These are phyloP conservation scores for Chlorella sorokiniana DNA, from an alignment of 139 green algal genomes.

Conservation along the genomic window DNA sequence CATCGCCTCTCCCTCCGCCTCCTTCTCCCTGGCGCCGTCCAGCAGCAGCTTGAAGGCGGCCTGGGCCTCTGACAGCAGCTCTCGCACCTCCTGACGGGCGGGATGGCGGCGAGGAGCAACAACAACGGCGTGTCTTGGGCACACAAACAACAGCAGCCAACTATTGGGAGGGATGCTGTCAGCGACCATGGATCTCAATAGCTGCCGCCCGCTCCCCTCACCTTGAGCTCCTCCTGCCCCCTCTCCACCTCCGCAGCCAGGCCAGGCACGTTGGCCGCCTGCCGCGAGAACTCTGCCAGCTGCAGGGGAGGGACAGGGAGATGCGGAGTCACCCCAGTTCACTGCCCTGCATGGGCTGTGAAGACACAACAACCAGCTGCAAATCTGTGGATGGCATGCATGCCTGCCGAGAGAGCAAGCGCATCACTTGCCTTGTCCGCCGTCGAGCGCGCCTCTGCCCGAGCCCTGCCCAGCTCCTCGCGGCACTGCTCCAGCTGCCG, in stretches of 20 bases:
- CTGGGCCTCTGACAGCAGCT: conserved; percentile 20
- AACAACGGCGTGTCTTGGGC: background rate
- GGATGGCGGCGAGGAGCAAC: background rate
- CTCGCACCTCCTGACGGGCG: conserved; percentile 3
- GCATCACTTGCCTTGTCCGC: background rate
- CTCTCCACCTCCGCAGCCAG: conserved; percentile 4
- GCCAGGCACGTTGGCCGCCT: conserved; percentile 10
- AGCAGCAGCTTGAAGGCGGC: conserved; percentile 27
- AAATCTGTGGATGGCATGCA: background rate
- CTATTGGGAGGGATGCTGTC: background rate
- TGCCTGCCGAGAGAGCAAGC: background rate
- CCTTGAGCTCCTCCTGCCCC: conserved; percentile 11
- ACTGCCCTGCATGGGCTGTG: background rate
- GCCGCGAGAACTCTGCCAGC: conserved; percentile 7
- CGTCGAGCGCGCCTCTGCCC: background rate
- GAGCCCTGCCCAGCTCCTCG: conserved; percentile 5
- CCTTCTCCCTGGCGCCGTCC: conserved; percentile 17
- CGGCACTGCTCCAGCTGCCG: background rate
- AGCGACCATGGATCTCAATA: background rate
- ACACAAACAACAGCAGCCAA: background rate
- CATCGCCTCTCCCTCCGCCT: background rate
- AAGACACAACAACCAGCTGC: background rate
- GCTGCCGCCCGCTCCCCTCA: background rate
- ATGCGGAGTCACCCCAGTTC: background rate
- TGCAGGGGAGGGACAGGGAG: background rate